phyloP scores from a whole-genome alignment of 768 basidiomycete genomes.

The Pluteus cervinus region DNA sequence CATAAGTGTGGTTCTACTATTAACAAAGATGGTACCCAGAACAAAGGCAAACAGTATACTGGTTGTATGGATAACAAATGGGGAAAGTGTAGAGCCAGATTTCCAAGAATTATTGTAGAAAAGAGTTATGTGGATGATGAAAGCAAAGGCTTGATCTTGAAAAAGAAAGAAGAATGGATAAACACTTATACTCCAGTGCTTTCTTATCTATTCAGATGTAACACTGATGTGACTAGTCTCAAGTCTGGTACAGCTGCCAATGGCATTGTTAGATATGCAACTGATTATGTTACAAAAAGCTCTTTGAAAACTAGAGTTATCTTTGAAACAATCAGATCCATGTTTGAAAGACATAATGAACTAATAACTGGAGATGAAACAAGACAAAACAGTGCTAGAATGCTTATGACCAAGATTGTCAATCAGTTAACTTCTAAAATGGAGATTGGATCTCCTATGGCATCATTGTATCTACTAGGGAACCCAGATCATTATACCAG shows the following conservation, averaged over 20 bases:
- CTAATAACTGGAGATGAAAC: constrained; percentile 3
- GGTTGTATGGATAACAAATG: constrained; percentile 14
- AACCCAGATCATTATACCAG: constrained; percentile 25
- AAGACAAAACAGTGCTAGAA: neutral
- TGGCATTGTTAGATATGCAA: constrained; percentile 19
- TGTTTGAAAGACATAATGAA: constrained; percentile 11
- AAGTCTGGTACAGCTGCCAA: no score
- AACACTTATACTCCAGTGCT: constrained; percentile 16
- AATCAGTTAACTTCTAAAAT: constrained; percentile 20
- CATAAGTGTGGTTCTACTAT: constrained; percentile 16
- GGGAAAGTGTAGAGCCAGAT: constrained; percentile 23
- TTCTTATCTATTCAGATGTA: constrained; percentile 21
- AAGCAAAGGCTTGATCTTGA: constrained; percentile 22
- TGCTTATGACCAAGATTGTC: constrained; percentile 7
- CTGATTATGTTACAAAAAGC: constrained; percentile 32
- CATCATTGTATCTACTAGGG: constrained; percentile 19
- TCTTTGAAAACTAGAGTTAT: constrained; percentile 21
- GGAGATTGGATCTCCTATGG: constrained; percentile 28
- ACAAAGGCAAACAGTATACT: constrained; percentile 3
- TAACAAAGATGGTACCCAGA: constrained; percentile 11
- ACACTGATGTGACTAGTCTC: constrained; percentile 31
- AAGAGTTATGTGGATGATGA: constrained; percentile 15
- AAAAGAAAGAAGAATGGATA: constrained; percentile 24
- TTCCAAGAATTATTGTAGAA: constrained; percentile 19
- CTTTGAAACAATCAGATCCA: constrained; percentile 14